Percentiles rank a stretch among this genome's conserved stretches.
These are phyloP conservation scores for Pulveroboletus frians DNA, from an alignment of 768 basidiomycete species.

Conservation along the genomic window DNA sequence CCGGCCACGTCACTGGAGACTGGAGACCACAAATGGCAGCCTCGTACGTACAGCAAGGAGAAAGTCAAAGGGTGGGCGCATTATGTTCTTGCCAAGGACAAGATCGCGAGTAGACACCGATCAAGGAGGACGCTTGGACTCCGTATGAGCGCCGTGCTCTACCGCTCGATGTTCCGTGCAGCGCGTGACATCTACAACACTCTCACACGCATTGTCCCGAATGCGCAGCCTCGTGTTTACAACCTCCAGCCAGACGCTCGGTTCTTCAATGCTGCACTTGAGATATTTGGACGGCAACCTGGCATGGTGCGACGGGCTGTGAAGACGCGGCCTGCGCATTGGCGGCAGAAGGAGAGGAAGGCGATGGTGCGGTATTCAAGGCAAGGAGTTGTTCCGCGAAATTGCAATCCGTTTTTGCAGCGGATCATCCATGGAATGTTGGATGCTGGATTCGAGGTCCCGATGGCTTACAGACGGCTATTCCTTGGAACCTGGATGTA, in stretches of 20 bases:
- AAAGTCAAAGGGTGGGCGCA: constrained; percentile 34
- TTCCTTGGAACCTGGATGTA: constrained; percentile 35
- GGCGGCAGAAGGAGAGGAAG: constrained; percentile 27
- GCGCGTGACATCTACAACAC: constrained; percentile 26
- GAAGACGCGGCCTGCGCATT: constrained; percentile 19
- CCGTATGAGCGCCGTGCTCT: constrained; percentile 29
- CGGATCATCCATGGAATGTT: constrained; percentile 38
- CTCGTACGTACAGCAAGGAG: constrained; percentile 10
- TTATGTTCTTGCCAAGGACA: constrained; percentile 25
- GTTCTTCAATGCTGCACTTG: constrained; percentile 62
- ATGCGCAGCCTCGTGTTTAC: constrained; percentile 27
- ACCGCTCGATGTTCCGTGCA: constrained; percentile 34
- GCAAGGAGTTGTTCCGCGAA: constrained; percentile 20
- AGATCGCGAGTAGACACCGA: constrained; percentile 15
- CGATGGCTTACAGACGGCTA: constrained; percentile 35
- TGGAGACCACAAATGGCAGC: constrained; percentile 15
- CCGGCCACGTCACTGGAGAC: background rate
- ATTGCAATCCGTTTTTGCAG: constrained; percentile 34
- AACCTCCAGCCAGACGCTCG: constrained; percentile 51
- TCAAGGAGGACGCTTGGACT: constrained; percentile 28
- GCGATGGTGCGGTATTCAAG: constrained; percentile 27
- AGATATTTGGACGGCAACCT: constrained; percentile 34
- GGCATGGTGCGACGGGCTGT: constrained; percentile 15
- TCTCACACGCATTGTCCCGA: constrained; percentile 18
- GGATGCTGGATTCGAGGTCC: constrained; percentile 36